Conservation (phyloP, 2,329 filamentous ascomycete genomes). For the Hypoxylon sp. region DNA sequence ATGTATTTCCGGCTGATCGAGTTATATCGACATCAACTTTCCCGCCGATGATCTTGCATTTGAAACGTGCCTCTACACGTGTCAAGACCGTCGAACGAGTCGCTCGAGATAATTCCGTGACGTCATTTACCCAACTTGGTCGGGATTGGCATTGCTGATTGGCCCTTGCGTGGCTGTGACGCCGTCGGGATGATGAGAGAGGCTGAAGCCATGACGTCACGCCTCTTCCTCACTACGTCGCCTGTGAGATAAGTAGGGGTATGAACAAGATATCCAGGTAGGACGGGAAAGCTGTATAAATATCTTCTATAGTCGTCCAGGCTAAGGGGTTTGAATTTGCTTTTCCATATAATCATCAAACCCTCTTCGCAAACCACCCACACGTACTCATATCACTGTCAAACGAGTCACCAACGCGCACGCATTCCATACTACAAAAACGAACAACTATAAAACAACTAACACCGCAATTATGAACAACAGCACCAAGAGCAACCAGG, state of each 20-base stretch:
- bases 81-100: neutral
- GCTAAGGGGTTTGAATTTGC: neutral
- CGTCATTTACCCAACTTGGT: constrained; percentile 12
- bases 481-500: constrained; percentile 28
- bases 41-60: too few species aligned
- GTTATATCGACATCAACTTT: too few species aligned
- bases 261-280: neutral
- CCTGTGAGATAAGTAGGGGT: too few species aligned
- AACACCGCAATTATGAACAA: constrained; percentile 40
- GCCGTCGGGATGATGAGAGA: constrained; percentile 6
- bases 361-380: too few species aligned
- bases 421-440: neutral
- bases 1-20: too few species aligned
- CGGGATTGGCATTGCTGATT: constrained; percentile 1
- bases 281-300: constrained; percentile 4
- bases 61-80: neutral
- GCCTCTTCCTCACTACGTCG: constrained; percentile 1
- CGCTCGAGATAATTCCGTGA: neutral
- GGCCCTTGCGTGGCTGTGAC: constrained; percentile 20
- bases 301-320: neutral
- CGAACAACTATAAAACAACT: neutral
- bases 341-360: neutral
- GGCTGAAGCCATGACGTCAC: constrained; percentile 24
- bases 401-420: neutral
- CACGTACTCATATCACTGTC: too few species aligned